Evolutionary conservation across 352 stramenopile species (phyloP).

Genomic region (Pythium folliculosum): DNA sequence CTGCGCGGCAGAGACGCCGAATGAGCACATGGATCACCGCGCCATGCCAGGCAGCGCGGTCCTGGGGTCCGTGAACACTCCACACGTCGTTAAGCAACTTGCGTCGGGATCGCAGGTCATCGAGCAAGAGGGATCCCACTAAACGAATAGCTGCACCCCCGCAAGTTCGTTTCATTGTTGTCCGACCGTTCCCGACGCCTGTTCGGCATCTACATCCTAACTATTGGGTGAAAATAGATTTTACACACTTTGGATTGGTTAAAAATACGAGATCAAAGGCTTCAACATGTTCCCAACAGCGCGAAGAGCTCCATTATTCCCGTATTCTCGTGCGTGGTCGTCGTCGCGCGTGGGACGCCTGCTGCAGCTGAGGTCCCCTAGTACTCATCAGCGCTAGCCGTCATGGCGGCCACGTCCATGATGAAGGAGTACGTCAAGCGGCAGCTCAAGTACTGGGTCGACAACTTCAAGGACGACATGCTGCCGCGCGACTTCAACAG

Average conservation of each 20-base stretch:
- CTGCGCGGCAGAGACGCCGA: too few species aligned
- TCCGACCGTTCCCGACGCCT: neutral
- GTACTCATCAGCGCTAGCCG: neutral
- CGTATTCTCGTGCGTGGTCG: too few species aligned
- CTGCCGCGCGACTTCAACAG: slow-evolving; percentile 56
- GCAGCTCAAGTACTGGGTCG: slow-evolving; percentile 68
- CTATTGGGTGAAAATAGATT: too few species aligned
- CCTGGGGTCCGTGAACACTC: too few species aligned
- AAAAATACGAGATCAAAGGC: neutral
- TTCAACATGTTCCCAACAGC: neutral
- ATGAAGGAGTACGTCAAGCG: slow-evolving; percentile 78
- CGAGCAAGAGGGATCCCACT: too few species aligned
- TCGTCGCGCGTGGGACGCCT: too few species aligned
- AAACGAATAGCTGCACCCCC: too few species aligned
- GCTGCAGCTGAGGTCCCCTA: too few species aligned
- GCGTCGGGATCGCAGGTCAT: too few species aligned
- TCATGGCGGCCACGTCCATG: slow-evolving; percentile 37
- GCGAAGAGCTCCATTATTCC: slow-evolving; percentile 4
- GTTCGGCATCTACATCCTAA: neutral
- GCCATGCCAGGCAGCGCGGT: too few species aligned
- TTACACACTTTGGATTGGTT: neutral
- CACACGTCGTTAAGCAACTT: too few species aligned
- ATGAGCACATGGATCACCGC: too few species aligned
- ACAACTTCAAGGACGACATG: slow-evolving; percentile 60
- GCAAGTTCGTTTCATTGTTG: neutral